These are phyloP conservation scores for Trichoderma asperelloides DNA, from an alignment of 495 filamentous ascomycete genomes.

Conservation along the genomic window DNA sequence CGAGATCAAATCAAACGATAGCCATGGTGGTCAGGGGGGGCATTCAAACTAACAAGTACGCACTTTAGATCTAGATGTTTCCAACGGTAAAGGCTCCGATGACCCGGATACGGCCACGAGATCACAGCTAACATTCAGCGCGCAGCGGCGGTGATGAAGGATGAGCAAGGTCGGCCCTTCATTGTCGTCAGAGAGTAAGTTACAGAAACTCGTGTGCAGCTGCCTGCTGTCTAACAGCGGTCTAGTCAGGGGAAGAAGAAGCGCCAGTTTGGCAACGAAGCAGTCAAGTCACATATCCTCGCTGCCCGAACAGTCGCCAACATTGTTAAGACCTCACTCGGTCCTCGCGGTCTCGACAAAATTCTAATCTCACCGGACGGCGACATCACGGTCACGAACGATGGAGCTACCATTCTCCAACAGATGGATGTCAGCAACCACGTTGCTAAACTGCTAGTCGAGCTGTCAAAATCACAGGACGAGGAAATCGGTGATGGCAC, in stretches of 20 bases:
- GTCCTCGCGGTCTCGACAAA: conserved; percentile 94
- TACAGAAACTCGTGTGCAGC: not conserved
- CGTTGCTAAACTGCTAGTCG: conserved; percentile 91
- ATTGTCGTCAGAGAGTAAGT: conserved; percentile 97
- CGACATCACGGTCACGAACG: conserved; percentile 98
- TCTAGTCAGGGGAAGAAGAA: conserved; percentile 94
- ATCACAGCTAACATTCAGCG: not conserved
- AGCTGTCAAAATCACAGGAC: conserved; percentile 98
- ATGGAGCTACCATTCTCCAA: conserved; percentile 91
- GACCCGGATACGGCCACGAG: not conserved
- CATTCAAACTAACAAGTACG: conserved; percentile 20
- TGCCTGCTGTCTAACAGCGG: conserved; percentile 9
- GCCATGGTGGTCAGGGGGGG: not conserved
- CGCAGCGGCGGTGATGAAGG: conserved; percentile 51
- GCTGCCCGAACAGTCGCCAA: conserved; percentile 91
- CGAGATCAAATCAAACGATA: not conserved
- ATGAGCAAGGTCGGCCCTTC: conserved; percentile 95
- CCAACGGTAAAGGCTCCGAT: conserved; percentile 34
- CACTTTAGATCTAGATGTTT: conserved; percentile 37
- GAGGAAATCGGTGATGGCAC: conserved; percentile 99
- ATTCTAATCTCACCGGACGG: conserved; percentile 98
- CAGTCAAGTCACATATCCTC: conserved; percentile 95
- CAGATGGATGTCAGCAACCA: conserved; percentile 99
- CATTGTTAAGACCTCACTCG: conserved; percentile 95
- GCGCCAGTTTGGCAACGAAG: conserved; percentile 90